Evolutionary conservation across 2,329 filamentous ascomycete species (phyloP), one percentile per base, ranked within the genome.

Genomic region (Corinectria fuckeliana): DNA sequence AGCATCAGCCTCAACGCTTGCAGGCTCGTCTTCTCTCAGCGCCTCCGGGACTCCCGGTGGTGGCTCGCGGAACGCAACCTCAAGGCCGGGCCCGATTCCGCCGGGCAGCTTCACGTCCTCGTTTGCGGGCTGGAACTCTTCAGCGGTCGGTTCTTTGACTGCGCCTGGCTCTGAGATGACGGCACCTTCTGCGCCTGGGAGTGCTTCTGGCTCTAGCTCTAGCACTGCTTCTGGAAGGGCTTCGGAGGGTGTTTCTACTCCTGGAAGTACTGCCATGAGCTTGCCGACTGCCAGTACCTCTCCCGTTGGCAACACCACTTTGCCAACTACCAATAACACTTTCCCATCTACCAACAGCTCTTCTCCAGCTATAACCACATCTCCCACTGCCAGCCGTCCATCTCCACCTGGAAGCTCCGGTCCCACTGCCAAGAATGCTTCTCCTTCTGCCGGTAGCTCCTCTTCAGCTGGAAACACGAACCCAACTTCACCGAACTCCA

Each of bases 71-170:
- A 44, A 50, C 32, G 20, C 26, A 13, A 56, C 53, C 5, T 47
- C 30, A 21, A 25, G 9, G 10, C n/a, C 30, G 14, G 5, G 3
- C 8, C 7, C 14, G 14, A 30, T 30, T 26, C 9, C 44, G 11
- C 13, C 16, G 8, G 25, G 16, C 11, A 8, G n/a, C 18, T 9
- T 20, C 3, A 30, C 38, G 5, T 39, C 55, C 11, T 20, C 18
- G 10, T 51, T 51, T 21, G 9, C 45, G 0, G 26, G 39, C 5
- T 60, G 47, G 58, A 60, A 56, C 45, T 54, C 44, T 14, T 21
- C 48, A 4, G 21, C 7, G 1, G 47, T 34, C 16, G 14, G 11
- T 20, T 42, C 23, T 3, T 23, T 44, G 13, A 42, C 18, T 16
- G 5, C 13, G 7, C 23, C 42, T 16, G 20, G 8, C 3, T 14